Conservation (phyloP, 2,329 filamentous ascomycete species). For the Verticillium nubilum region DNA sequence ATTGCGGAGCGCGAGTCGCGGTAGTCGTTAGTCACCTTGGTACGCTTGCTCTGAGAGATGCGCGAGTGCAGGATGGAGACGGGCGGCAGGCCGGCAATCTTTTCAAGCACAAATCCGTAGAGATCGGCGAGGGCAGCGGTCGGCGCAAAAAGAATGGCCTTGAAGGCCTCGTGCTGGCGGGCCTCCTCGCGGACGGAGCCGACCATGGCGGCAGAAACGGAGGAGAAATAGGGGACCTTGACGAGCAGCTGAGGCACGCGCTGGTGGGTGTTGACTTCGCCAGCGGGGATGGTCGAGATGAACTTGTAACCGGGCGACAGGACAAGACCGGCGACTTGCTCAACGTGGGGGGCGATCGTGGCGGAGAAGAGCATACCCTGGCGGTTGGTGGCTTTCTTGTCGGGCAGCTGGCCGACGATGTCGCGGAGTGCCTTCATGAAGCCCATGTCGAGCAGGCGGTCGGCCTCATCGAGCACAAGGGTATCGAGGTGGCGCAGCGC, state of each 20-base stretch:
- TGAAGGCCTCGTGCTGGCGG: constrained; percentile 52
- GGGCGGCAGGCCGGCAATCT: constrained; percentile 32
- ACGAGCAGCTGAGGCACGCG: constrained; percentile 70
- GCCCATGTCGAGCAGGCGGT: constrained; percentile 76
- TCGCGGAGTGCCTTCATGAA: constrained; percentile 76
- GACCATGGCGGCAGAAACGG: constrained; percentile 56
- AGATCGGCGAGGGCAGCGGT: constrained; percentile 48
- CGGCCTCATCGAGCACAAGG: constrained; percentile 78
- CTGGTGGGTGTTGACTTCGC: constrained; percentile 72
- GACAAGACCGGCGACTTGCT: constrained; percentile 65
- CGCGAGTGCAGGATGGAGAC: constrained; percentile 44
- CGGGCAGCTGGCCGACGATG: constrained; percentile 66
- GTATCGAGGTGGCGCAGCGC: constrained; percentile 67
- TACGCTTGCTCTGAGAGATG: constrained; percentile 44
- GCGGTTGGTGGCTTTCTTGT: constrained; percentile 50
- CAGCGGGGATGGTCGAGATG: constrained; percentile 71
- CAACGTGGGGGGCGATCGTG: constrained; percentile 74
- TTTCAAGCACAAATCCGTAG: constrained; percentile 39
- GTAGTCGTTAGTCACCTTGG: constrained; percentile 55
- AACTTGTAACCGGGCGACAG: constrained; percentile 70
- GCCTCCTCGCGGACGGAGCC: constrained; percentile 47
- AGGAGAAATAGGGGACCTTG: constrained; percentile 62
- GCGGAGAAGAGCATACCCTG: constrained; percentile 82
- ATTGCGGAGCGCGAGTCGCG: constrained; percentile 48
- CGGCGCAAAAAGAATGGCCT: constrained; percentile 78